Conservation (phyloP, 306 rosid species). For the Lotus japonicus region DNA sequence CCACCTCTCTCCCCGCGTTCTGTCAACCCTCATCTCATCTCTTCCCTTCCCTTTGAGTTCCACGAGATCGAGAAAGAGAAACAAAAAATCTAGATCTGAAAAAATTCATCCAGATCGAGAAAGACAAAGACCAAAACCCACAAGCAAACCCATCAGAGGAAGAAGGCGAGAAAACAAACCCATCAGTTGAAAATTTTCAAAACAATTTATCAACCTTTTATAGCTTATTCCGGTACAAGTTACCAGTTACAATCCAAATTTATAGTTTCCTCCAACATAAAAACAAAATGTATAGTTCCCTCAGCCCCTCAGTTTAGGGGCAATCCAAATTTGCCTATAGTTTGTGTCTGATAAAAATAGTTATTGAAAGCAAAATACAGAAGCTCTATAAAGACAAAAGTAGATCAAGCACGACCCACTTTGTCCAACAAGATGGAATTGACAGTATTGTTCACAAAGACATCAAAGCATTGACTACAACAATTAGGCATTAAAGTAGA, state of each 20-base stretch:
- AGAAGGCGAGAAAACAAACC: too few species aligned
- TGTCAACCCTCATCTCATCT: too few species aligned
- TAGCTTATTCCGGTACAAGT: too few species aligned
- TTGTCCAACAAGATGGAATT: constrained; percentile 35
- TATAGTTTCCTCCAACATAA: background rate
- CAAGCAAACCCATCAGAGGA: too few species aligned
- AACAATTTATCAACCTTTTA: background rate
- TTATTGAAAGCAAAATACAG: background rate
- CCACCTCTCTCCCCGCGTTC: too few species aligned
- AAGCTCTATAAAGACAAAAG: background rate
- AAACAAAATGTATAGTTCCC: background rate
- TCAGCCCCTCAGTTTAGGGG: background rate
- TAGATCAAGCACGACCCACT: constrained; percentile 18
- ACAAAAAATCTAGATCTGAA: too few species aligned
- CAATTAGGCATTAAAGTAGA: constrained; percentile 46
- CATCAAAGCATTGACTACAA: constrained; percentile 56
- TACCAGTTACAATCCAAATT: too few species aligned
- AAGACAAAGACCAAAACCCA: too few species aligned
- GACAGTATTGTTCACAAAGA: constrained; percentile 48
- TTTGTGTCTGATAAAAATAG: background rate
- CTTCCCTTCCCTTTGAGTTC: too few species aligned
- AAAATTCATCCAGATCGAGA: too few species aligned
- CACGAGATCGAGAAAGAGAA: too few species aligned
- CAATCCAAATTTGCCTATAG: background rate
- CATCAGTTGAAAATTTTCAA: too few species aligned